Base-by-base conservation (phyloP, 495 filamentous ascomycete genomes). In the Neurospora sp. region DNA sequence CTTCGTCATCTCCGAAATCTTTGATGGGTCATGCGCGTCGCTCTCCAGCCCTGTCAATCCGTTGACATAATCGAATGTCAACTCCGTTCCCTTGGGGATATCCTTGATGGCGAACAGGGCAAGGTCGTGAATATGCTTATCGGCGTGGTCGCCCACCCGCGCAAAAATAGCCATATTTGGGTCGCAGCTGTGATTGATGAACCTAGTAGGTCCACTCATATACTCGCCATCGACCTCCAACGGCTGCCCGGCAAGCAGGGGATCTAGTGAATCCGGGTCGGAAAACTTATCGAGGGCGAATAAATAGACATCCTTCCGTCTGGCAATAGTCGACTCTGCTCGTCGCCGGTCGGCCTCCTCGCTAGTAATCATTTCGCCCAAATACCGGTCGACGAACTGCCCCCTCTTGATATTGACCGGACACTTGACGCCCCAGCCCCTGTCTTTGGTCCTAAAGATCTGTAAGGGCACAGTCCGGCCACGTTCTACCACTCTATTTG, bases 11-110 rank as follows among this genome's bases (percentile, higher is more conserved):
- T 82, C 77, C 59, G 81, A 79, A 48, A 78, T 78, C 74, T 86
- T 84, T 70, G 77, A 76, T 35, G 86, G 85, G 71, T 88, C 84
- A 0, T 86, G 82, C 7, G 88, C 85, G 18, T 86, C 84, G 12
- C 84, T 81, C 14, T 86, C 83, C 66, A 80, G 79, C 35, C 82
- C 83, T 4, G 85, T 82, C 8, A 84, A 77, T 4, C 86, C 87
- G 69, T 90, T 88, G 69, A 90, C 87, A 75, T 98, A 98, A 76
- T 97, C 93, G 72, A 98, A 97, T 0, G 92, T 96, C 12, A 98
- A 76, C 78, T 98, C 94, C 7, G 89, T 90, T 3, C 85, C 86
- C 2, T 88, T 85, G 0, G 85, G 82, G 38, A 99, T 93, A 41
- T 92, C 89, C 10, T 86, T 78, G 8, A 89, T 82, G 0, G 95